Evolutionary conservation across 1,284 basidiomycete genomes (phyloP).

Genomic region (Moesziomyces antarcticus): DNA sequence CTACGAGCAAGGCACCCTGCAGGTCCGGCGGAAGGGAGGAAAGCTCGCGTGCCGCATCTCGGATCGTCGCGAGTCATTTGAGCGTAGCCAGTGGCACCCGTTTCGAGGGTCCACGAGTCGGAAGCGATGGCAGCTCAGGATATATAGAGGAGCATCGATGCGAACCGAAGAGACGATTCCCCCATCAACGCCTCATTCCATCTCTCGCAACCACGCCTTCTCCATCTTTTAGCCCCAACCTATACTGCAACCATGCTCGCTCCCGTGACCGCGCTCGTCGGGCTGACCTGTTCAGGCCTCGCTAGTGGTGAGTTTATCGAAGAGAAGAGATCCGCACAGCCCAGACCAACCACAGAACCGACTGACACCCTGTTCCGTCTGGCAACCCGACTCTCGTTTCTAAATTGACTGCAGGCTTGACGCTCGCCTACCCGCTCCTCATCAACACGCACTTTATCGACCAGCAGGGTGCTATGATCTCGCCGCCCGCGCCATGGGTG

Average conservation of each 20-base stretch:
- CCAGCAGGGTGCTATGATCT: constrained; percentile 30
- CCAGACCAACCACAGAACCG: neutral
- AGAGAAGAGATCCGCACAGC: neutral
- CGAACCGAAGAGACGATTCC: neutral
- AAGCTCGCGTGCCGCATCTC: no score
- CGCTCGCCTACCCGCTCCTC: constrained; percentile 25
- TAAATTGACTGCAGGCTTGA: constrained; percentile 9
- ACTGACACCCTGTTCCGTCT: neutral
- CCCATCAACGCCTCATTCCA: neutral
- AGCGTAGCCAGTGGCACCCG: no score
- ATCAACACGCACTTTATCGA: constrained; percentile 34
- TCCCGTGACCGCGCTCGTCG: constrained; percentile 28
- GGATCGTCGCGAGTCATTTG: no score
- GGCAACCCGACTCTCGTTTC: no score
- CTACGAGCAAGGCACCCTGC: no score
- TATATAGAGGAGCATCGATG: neutral
- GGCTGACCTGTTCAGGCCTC: constrained; percentile 30
- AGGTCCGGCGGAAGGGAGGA: no score
- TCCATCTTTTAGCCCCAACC: neutral
- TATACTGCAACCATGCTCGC: constrained; percentile 12
- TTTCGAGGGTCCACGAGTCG: no score
- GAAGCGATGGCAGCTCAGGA: neutral
- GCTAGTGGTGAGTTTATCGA: constrained; percentile 20
- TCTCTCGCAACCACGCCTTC: neutral
- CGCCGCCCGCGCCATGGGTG: constrained; percentile 13